phyloP scores from a whole-genome alignment of 441 rosid genomes.

The Erysimum pusillum region DNA sequence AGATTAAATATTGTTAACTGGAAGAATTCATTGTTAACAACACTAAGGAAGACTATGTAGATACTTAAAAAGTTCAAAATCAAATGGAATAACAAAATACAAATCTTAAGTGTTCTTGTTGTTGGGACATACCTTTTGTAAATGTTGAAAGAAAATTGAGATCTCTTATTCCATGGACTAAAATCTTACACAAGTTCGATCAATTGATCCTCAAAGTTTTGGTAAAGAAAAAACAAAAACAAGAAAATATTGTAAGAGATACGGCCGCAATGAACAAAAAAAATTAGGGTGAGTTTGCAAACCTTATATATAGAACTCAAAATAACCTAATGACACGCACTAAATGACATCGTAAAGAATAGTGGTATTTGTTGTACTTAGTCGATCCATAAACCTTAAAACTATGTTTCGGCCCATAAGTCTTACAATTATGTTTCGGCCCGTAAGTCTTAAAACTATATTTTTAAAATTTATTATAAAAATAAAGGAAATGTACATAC shows the following conservation, averaged over 20 bases:
- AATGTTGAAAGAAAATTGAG: background rate
- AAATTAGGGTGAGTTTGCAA: background rate
- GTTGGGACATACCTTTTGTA: background rate
- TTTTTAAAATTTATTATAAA: background rate
- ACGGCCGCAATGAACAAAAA: background rate
- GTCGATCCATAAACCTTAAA: background rate
- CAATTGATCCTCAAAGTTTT: background rate
- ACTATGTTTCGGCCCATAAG: too few relatives aligned
- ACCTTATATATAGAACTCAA: background rate
- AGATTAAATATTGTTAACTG: too few relatives aligned
- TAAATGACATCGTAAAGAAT: background rate
- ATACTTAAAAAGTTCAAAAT: background rate
- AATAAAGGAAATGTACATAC: too few relatives aligned
- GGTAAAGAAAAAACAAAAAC: background rate
- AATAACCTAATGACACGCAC: background rate
- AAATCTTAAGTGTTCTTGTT: background rate
- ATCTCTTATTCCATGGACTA: background rate
- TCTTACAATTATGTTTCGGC: too few relatives aligned
- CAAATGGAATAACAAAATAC: background rate
- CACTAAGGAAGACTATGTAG: background rate
- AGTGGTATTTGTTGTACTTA: background rate
- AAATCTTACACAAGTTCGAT: background rate
- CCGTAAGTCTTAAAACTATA: too few relatives aligned
- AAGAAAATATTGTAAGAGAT: background rate
- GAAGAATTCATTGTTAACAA: too few relatives aligned